phyloP scores from a whole-genome alignment of 1,284 basidiomycete species.

The Sporisorium scitamineum region DNA sequence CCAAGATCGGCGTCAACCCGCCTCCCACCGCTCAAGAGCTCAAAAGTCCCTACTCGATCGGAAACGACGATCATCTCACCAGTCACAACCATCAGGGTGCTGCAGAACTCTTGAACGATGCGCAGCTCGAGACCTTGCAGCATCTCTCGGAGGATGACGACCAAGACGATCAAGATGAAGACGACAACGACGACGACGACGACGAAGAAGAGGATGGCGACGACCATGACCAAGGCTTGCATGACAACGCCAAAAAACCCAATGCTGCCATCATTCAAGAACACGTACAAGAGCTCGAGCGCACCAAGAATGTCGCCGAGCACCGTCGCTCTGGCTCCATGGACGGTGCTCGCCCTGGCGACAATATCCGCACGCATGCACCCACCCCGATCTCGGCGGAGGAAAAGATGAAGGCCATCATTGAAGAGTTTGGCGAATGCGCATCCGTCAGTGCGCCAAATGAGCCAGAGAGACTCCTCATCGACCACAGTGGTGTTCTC shows the following conservation, averaged over 20 bases:
- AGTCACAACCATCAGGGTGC: constrained; percentile 22
- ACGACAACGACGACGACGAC: constrained; percentile 15
- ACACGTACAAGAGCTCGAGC: constrained; percentile 6
- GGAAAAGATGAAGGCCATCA: constrained; percentile 52
- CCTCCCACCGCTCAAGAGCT: constrained; percentile 34
- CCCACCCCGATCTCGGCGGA: constrained; percentile 28
- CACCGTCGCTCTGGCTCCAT: constrained; percentile 28
- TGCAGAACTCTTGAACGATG: constrained; percentile 46
- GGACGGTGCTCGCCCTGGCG: constrained; percentile 19
- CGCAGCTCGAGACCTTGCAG: constrained; percentile 37
- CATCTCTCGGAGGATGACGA: constrained; percentile 37
- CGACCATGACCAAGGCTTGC: constrained; percentile 8
- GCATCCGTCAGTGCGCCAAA: constrained; percentile 27
- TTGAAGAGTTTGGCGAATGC: constrained; percentile 59
- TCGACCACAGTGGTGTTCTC: constrained; percentile 48
- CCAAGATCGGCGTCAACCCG: constrained; percentile 29
- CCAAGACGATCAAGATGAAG: constrained; percentile 25
- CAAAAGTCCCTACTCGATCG: constrained; percentile 41
- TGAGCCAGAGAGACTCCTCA: constrained; percentile 50
- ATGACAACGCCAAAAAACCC: constrained; percentile 11
- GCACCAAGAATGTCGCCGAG: constrained; percentile 12
- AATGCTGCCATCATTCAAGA: constrained; percentile 12
- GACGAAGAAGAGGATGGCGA: constrained; percentile 24
- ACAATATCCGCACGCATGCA: constrained; percentile 17
- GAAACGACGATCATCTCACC: constrained; percentile 32